A percentile compares a stretch with the other conserved stretches of the same genome.
phyloP scores from a whole-genome alignment of 495 filamentous ascomycete genomes.

The Chlorociboria aeruginascens region DNA sequence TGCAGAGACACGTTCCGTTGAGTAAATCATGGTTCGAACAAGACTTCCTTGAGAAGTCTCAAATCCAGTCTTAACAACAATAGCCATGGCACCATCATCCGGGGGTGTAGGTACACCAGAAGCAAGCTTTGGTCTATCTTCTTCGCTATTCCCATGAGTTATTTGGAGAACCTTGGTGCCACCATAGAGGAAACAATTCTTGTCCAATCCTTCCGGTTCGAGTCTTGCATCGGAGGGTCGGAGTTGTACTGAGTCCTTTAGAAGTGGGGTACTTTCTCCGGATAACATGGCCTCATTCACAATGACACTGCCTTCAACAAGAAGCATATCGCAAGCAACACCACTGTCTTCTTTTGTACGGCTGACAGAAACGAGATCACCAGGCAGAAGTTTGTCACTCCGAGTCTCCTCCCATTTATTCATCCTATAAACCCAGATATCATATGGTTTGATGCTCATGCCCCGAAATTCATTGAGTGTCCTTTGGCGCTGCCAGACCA shows the following conservation, averaged over 20 bases:
- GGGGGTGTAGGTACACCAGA: slow-evolving; percentile 65
- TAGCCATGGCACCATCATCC: slow-evolving; percentile 86
- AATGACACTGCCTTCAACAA: slow-evolving; percentile 91
- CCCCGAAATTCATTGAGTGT: slow-evolving; percentile 96
- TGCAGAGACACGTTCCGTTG: slow-evolving; percentile 93
- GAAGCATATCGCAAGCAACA: slow-evolving; percentile 91
- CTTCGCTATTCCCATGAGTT: slow-evolving; percentile 71
- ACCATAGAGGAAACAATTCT: slow-evolving; percentile 90
- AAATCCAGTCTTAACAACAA: slow-evolving; percentile 95
- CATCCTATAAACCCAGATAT: slow-evolving; percentile 77
- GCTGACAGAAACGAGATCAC: slow-evolving; percentile 90
- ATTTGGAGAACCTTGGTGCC: slow-evolving; percentile 97
- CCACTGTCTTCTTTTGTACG: slow-evolving; percentile 95
- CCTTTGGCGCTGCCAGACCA: slow-evolving; percentile 96
- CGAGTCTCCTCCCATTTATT: slow-evolving; percentile 80
- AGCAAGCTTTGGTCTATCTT: slow-evolving; percentile 48
- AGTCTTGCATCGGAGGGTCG: slow-evolving; percentile 73
- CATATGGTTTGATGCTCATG: slow-evolving; percentile 98
- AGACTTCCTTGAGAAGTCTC: slow-evolving; percentile 97
- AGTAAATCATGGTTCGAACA: slow-evolving; percentile 99
- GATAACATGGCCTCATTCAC: slow-evolving; percentile 99
- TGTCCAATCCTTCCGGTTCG: slow-evolving; percentile 86
- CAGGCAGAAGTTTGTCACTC: slow-evolving; percentile 89
- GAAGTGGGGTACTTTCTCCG: slow-evolving; percentile 88
- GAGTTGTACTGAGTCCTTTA: slow-evolving; percentile 94